These are phyloP conservation scores for Cercophora samala DNA, from an alignment of 495 filamentous ascomycete genomes.

Conservation along the genomic window DNA sequence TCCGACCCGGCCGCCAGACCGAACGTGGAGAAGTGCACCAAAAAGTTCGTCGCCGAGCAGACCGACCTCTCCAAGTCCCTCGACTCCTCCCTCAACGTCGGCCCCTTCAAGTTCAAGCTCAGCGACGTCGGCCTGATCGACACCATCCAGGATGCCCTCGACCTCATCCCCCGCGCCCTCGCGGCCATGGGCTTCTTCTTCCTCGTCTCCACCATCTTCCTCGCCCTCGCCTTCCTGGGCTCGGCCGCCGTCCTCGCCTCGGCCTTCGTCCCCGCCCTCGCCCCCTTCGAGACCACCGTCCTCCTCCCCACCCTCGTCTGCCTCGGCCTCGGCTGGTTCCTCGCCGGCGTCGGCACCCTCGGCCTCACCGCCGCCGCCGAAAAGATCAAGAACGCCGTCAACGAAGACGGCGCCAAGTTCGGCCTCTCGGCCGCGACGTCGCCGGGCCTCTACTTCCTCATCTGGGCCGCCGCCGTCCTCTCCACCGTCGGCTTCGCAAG, in stretches of 20 bases:
- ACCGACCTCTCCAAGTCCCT: conserved; percentile 59
- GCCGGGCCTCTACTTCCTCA: conserved; percentile 53
- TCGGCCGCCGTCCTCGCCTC: conserved; percentile 26
- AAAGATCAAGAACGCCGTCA: conserved; percentile 33
- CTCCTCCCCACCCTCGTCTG: conserved; percentile 5
- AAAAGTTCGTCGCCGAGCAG: conserved; percentile 48
- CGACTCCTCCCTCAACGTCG: conserved; percentile 48
- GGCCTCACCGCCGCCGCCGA: conserved; percentile 34
- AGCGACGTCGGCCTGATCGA: conserved; percentile 58
- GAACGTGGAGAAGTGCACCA: conserved; percentile 61
- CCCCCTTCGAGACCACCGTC: neutral
- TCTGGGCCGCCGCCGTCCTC: conserved; percentile 18
- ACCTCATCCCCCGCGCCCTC: conserved; percentile 45
- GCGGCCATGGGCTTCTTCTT: conserved; percentile 62
- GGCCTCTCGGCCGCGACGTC: conserved; percentile 58
- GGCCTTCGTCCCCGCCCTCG: neutral
- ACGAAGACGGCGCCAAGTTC: conserved; percentile 34
- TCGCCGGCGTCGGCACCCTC: conserved; percentile 27
- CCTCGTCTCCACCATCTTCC: conserved; percentile 46
- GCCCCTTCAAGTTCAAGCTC: conserved; percentile 48
- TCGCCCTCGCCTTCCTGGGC: conserved; percentile 37
- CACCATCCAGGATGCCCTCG: conserved; percentile 57
- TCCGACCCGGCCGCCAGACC: conserved; percentile 43
- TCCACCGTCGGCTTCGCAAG: conserved; percentile 7
- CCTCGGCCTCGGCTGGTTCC: conserved; percentile 18